phyloP scores from a whole-genome alignment of 108 stramenopile species.

The Pseudonitzschia delicatissima region DNA sequence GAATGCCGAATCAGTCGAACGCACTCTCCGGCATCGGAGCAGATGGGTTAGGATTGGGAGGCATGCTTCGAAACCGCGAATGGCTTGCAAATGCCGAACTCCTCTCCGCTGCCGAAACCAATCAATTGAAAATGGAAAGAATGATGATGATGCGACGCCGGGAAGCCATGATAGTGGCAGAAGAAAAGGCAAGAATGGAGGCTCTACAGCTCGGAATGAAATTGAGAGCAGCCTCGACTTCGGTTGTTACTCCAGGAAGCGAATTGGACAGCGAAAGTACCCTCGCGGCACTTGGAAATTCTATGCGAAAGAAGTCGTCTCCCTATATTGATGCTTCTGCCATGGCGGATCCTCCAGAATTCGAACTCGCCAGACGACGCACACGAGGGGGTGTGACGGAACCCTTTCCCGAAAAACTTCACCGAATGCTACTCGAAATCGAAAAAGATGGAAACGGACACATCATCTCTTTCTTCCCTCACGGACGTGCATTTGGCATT shows the following conservation, averaged over 20 bases:
- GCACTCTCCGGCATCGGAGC: not conserved
- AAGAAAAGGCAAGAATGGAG: not conserved
- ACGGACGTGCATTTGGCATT: conserved; percentile 62
- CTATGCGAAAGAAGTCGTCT: conserved; percentile 23
- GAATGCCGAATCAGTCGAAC: conserved; percentile 1
- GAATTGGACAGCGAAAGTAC: conserved; percentile 10
- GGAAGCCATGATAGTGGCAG: conserved; percentile 1
- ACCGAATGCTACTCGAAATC: conserved; percentile 65
- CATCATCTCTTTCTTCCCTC: conserved; percentile 58
- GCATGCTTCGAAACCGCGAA: not conserved
- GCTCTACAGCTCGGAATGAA: not conserved
- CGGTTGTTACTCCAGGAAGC: conserved; percentile 6
- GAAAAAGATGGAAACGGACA: conserved; percentile 47
- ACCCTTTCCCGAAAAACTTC: conserved; percentile 65
- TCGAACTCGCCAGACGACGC: conserved; percentile 13
- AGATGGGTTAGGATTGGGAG: not conserved
- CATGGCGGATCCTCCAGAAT: conserved; percentile 19
- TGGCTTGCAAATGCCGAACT: not conserved
- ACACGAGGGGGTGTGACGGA: conserved; percentile 49
- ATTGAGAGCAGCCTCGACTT: not conserved
- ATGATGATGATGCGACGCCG: conserved; percentile 10
- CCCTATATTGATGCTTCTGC: conserved; percentile 32
- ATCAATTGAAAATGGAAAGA: conserved; percentile 5
- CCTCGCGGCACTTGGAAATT: conserved; percentile 23
- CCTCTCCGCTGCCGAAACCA: not conserved